A percentile compares a stretch with the other conserved stretches of the same genome.
phyloP scores from a whole-genome alignment of 371 early-diverging fungal genomes.

The Mortierella sp. region DNA sequence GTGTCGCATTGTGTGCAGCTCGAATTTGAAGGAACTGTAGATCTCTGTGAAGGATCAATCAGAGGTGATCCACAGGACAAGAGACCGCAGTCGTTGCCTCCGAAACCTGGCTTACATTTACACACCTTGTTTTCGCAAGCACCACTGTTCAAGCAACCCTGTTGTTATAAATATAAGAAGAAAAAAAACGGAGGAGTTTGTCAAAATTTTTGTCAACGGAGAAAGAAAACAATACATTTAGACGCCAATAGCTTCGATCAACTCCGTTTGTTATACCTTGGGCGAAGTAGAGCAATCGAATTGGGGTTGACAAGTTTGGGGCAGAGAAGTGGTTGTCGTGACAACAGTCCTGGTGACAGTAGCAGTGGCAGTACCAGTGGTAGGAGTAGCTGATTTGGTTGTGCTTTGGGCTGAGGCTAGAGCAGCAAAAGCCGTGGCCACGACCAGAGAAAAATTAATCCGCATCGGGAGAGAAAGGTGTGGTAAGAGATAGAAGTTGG shows the following conservation, averaged over 20 bases:
- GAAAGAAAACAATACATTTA: no score
- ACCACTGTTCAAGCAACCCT: constrained; percentile 53
- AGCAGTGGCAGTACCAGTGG: constrained; percentile 6
- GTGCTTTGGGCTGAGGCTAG: constrained; percentile 7
- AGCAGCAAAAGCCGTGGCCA: constrained; percentile 1
- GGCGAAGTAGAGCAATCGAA: constrained; percentile 46
- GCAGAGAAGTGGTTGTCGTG: constrained; percentile 16
- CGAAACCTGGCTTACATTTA: constrained; percentile 45
- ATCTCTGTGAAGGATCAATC: constrained; percentile 34
- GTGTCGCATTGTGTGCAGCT: constrained; percentile 34
- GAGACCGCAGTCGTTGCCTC: constrained; percentile 44
- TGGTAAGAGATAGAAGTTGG: background rate
- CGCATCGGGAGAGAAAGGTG: background rate
- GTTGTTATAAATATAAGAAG: no score
- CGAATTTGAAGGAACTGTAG: constrained; percentile 14
- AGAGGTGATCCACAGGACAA: constrained; percentile 43
- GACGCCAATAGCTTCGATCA: no score
- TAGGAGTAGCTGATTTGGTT: background rate
- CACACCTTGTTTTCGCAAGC: constrained; percentile 28
- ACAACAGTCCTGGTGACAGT: constrained; percentile 9
- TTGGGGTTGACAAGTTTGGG: constrained; percentile 27
- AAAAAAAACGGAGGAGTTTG: no score
- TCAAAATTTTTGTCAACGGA: background rate
- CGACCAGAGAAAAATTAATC: constrained; percentile 1
- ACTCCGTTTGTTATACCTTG: constrained; percentile 26